Evolutionary conservation across 2,329 filamentous ascomycete species (phyloP).

Genomic region (Fusarium sp.): DNA sequence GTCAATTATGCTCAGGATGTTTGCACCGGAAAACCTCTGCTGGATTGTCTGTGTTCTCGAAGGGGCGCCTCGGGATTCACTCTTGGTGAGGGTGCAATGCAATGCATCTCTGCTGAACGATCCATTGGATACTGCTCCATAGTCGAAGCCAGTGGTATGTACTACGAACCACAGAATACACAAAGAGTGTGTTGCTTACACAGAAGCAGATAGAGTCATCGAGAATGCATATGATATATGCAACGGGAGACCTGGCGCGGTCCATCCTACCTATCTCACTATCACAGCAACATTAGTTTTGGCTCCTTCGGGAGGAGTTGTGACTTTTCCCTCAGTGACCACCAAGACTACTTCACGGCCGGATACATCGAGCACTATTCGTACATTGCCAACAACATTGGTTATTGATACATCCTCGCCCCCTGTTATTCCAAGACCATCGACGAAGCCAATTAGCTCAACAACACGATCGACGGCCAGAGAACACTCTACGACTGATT

Average conservation of each 20-base stretch:
- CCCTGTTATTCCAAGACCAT: constrained; percentile 27
- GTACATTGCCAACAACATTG: constrained; percentile 42
- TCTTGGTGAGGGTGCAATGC: constrained; percentile 75
- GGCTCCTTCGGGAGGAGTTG: constrained; percentile 43
- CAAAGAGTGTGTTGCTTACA: constrained; percentile 23
- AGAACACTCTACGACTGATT: neutral
- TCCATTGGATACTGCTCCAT: constrained; percentile 62
- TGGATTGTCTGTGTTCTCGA: constrained; percentile 72
- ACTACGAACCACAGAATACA: neutral
- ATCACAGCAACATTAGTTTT: constrained; percentile 66
- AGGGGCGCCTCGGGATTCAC: constrained; percentile 71
- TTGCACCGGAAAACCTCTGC: constrained; percentile 61
- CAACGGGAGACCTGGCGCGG: constrained; percentile 56
- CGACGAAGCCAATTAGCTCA: constrained; percentile 7
- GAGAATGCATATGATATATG: constrained; percentile 70
- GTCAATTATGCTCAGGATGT: constrained; percentile 62
- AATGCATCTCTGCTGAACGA: constrained; percentile 69
- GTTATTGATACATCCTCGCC: constrained; percentile 42
- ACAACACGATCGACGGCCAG: neutral
- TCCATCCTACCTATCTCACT: constrained; percentile 66
- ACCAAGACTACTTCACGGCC: constrained; percentile 16
- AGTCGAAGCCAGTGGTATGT: constrained; percentile 51
- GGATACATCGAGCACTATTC: constrained; percentile 22
- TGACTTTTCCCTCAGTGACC: constrained; percentile 43
- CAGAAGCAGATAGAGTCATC: constrained; percentile 50